These are phyloP conservation scores for Triticum turgidum DNA, from an alignment of 176 grass and related monocot species.

Conservation along the genomic window DNA sequence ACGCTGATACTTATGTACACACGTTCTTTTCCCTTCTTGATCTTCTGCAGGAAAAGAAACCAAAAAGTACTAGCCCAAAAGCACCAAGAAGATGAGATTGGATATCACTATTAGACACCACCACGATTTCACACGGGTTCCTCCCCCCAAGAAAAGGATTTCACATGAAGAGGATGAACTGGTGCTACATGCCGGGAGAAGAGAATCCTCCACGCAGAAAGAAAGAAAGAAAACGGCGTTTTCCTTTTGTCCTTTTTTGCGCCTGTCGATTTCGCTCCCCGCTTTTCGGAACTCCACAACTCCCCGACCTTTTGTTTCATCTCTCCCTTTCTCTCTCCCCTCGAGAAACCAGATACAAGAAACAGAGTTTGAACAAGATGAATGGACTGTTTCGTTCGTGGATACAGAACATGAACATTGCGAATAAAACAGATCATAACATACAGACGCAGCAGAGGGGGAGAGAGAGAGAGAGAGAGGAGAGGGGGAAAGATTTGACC, in stretches of 20 bases:
- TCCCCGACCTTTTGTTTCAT: not conserved
- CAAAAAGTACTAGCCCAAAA: not conserved
- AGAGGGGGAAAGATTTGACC: not conserved
- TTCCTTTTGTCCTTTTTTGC: not conserved
- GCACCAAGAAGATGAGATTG: not conserved
- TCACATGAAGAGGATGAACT: constrained; percentile 1
- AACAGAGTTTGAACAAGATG: not conserved
- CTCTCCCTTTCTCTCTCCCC: not conserved
- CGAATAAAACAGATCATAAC: not conserved
- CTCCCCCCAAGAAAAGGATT: not conserved
- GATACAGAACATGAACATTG: not conserved
- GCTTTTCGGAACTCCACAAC: not conserved
- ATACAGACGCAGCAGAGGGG: not conserved
- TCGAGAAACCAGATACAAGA: not conserved
- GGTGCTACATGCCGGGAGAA: not conserved
- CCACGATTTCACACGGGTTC: not conserved
- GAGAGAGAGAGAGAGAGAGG: not conserved
- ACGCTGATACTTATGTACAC: not conserved
- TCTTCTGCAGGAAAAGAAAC: not conserved
- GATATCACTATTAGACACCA: not conserved
- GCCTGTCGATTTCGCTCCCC: not conserved
- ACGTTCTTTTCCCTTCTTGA: not conserved
- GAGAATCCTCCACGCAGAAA: not conserved
- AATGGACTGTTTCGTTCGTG: not conserved
- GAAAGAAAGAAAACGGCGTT: not conserved